Evolutionary conservation across 2,329 filamentous ascomycete genomes (phyloP).

Genomic region (Cordyceps cateniannulata): DNA sequence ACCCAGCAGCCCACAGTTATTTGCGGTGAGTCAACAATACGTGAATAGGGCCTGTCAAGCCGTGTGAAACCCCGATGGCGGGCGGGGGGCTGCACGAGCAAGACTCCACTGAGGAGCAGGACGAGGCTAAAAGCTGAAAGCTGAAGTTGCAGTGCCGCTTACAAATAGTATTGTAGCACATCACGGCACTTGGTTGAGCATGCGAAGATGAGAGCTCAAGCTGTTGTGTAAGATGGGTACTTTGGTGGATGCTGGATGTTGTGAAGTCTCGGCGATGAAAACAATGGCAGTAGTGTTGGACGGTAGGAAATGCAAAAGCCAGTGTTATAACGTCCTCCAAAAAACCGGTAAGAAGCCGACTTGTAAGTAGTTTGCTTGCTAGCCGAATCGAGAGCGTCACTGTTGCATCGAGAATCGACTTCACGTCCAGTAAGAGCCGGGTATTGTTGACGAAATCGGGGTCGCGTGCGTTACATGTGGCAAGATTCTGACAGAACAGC

Average conservation of each 20-base stretch:
- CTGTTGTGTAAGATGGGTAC: background rate
- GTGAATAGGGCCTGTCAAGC: background rate
- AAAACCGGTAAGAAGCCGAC: background rate
- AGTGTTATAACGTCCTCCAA: background rate
- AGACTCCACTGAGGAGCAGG: background rate
- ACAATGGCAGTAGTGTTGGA: background rate
- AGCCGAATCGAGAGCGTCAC: slow-evolving; percentile 3
- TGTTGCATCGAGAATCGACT: background rate
- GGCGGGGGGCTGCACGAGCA: background rate
- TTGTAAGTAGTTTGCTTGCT: background rate
- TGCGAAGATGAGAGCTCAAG: background rate
- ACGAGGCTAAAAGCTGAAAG: background rate
- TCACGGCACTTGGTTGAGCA: background rate
- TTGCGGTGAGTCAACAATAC: slow-evolving; percentile 1
- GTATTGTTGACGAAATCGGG: background rate
- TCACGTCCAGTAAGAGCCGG: background rate
- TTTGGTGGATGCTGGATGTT: background rate
- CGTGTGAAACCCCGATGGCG: background rate
- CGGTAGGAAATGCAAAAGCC: background rate
- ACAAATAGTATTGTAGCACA: background rate
- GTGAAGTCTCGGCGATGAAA: background rate
- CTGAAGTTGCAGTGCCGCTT: background rate
- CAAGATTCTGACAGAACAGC: background rate
- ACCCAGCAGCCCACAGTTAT: background rate
- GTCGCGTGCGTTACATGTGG: background rate